phyloP scores from a whole-genome alignment of 257 asterid genomes.

The Gentiana macrophylla region DNA sequence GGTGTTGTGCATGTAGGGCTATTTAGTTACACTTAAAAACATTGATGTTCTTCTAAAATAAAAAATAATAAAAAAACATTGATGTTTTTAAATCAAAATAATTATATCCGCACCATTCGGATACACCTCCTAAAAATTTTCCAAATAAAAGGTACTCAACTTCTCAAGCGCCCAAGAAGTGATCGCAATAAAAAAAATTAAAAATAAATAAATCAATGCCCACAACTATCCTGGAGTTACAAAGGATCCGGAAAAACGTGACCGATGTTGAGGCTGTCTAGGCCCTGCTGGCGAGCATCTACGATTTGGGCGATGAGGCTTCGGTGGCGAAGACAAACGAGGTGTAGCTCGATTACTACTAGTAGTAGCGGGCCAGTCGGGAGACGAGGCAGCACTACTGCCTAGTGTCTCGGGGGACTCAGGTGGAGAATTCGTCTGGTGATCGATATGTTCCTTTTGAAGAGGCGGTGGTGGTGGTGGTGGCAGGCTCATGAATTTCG shows the following conservation, averaged over 20 bases:
- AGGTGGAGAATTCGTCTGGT: neutral
- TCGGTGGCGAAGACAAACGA: conserved; percentile 1
- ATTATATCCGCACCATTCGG: too few relatives aligned
- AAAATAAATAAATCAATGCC: too few relatives aligned
- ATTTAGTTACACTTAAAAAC: too few relatives aligned
- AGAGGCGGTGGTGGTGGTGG: neutral
- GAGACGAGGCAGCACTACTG: neutral
- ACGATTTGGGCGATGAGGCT: neutral
- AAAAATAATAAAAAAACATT: too few relatives aligned
- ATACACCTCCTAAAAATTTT: too few relatives aligned
- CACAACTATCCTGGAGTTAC: neutral
- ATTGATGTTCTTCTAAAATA: too few relatives aligned
- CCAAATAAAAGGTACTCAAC: too few relatives aligned
- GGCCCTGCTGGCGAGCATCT: conserved; percentile 3
- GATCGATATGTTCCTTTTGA: too few relatives aligned
- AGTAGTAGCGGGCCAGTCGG: conserved; percentile 2
- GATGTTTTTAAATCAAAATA: too few relatives aligned
- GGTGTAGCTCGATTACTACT: neutral
- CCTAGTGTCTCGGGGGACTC: neutral
- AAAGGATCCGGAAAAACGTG: conserved; percentile 9
- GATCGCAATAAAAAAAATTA: too few relatives aligned
- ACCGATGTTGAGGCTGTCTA: conserved; percentile 1
- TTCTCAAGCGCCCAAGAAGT: too few relatives aligned
- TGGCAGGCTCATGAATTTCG: neutral
- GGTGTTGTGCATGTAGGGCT: too few relatives aligned